Base-by-base conservation (phyloP, 2,329 filamentous ascomycete species). In the Trichoderma aggressivum region DNA sequence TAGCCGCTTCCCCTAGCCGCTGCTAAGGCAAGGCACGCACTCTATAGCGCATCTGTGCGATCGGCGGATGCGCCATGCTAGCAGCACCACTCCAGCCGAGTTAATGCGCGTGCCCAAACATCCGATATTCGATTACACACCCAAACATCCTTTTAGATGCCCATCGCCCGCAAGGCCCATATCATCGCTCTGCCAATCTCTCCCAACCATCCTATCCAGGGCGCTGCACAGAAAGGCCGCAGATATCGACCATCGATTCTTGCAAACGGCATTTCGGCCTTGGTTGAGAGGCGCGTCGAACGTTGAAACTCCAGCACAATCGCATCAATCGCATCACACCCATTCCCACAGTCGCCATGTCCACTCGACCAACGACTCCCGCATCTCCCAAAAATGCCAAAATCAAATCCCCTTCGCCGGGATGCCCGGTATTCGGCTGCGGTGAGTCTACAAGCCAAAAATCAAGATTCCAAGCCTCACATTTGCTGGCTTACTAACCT, bases 351-450 rank as follows among this genome's bases (percentile, higher is more conserved):
- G 34, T 39, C 36, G 53, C 65, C 36, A 87, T 87, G 85, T 79
- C 85, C 66, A 79, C 80, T 39, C 81, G 83, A 71, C 84, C 84
- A 50, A 80, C 81, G n/a, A 86, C 85, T 24, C 85, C 85, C 55
- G 84, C 84, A 36, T 87, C 86, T 36, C 85, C 86, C 34, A 88
- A 88, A 78, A 86, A 86, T 78, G 83, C 84, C 75, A 88, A 87
- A 80, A 82, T 91, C 79, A 91, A 90, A 77, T 83, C 85, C 11
- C 86, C 88, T 5, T 82, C 84, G 14, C 85, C 87, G 16, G 89
- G 89, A 21, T 85, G 84, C 68, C 89, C 89, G 58, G 81, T 89
- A 75, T 91, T 87, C 76, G 89, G 89, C 72, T 91, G 89, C 80
- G 88, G 89, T 91, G 82, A 77, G 88, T 79, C 63, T 36, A 47